These are phyloP conservation scores for Beauveria scarabaeidicola DNA, from an alignment of 2,329 filamentous ascomycete species.

Conservation along the genomic window DNA sequence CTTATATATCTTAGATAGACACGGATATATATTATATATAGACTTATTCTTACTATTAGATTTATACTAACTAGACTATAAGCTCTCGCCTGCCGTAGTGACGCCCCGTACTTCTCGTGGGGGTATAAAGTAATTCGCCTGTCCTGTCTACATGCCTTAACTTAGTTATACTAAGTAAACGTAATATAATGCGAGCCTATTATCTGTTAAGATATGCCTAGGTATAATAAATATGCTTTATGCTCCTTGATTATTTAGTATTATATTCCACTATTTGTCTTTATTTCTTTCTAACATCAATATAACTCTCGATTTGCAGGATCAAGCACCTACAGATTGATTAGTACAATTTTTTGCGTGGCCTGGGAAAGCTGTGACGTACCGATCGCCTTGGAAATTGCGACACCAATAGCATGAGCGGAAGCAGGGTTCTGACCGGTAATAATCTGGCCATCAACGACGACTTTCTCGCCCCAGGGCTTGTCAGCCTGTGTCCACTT, in stretches of 20 bases:
- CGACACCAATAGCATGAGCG: constrained; percentile 42
- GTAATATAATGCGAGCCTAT: background rate
- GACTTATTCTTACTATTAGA: constrained; percentile 58
- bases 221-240: background rate
- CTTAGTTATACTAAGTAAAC: background rate
- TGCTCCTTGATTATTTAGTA: background rate
- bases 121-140: too few species aligned
- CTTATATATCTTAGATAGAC: constrained; percentile 69
- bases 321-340: background rate
- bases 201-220: background rate
- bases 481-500: constrained; percentile 47
- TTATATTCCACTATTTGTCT: background rate
- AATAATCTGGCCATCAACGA: constrained; percentile 43
- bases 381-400: constrained; percentile 37
- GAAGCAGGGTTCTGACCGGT: constrained; percentile 52
- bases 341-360: background rate
- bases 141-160: background rate
- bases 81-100: constrained; percentile 67
- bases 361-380: constrained; percentile 6
- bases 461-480: constrained; percentile 40
- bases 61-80: constrained; percentile 69
- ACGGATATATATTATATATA: constrained; percentile 58
- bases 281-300: background rate
- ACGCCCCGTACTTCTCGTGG: too few species aligned
- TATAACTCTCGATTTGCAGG: background rate